Conservation (phyloP, 305 asterid species). For the Stenogyne calaminthoides region DNA sequence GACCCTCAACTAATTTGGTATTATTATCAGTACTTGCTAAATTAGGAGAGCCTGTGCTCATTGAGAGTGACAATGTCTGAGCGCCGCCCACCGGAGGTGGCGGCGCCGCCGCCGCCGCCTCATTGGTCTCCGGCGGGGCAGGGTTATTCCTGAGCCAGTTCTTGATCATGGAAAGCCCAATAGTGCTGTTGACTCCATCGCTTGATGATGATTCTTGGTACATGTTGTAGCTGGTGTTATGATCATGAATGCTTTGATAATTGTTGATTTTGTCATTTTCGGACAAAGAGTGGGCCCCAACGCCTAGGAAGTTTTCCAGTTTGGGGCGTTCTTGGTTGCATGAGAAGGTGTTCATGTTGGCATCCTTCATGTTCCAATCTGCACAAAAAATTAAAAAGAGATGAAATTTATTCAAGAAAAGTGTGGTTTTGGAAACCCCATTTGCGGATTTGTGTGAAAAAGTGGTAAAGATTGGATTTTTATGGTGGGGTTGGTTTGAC, state of each 20-base stretch:
- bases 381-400: not conserved
- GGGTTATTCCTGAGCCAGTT: conserved; percentile 74
- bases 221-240: not conserved
- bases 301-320: conserved; percentile 71
- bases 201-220: conserved; percentile 32
- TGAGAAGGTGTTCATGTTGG: conserved; percentile 38
- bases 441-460: not conserved
- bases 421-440: not conserved
- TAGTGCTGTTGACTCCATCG: conserved; percentile 16
- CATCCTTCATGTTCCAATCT: conserved; percentile 65
- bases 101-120: not conserved
- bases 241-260: not conserved
- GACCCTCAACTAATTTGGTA: conserved; percentile 26
- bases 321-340: conserved; percentile 61
- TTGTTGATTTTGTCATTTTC: conserved; percentile 18
- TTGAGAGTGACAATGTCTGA: conserved; percentile 62
- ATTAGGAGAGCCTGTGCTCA: conserved; percentile 52
- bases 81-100: conserved; percentile 15
- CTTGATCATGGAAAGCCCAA: conserved; percentile 84
- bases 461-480: conserved; percentile 13
- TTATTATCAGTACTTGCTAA: not conserved
- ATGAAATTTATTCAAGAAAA: not conserved
- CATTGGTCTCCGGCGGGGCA: conserved; percentile 31
- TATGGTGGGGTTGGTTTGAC: conserved; percentile 23
- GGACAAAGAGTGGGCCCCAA: conserved; percentile 37